Conservation (phyloP, 106 monocot genomes). For the Xerophyta viscosa region DNA sequence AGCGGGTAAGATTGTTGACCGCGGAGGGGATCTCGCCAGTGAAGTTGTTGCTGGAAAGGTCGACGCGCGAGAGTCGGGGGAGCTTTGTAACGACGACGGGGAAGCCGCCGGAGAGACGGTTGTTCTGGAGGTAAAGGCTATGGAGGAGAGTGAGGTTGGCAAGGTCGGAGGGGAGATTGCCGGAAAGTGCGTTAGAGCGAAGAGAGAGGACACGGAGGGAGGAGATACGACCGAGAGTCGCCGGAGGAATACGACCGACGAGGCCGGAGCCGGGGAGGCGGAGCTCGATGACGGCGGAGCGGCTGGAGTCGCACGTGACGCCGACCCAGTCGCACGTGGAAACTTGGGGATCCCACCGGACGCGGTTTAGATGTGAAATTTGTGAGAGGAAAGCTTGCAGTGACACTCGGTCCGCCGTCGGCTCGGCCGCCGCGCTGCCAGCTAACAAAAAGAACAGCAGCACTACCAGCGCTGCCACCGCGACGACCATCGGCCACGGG, state of each 20-base stretch:
- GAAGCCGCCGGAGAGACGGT: slow-evolving; percentile 35
- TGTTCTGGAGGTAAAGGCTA: slow-evolving; percentile 60
- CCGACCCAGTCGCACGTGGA: slow-evolving; percentile 60
- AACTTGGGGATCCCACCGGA: slow-evolving; percentile 33
- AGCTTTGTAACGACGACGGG: slow-evolving; percentile 24
- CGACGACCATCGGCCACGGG: not conserved
- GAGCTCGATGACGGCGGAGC: slow-evolving; percentile 31
- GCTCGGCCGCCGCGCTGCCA: slow-evolving; percentile 11
- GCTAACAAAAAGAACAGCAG: not conserved
- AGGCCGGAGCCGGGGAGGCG: slow-evolving; percentile 71
- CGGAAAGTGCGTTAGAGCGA: slow-evolving; percentile 59
- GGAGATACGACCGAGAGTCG: slow-evolving; percentile 39
- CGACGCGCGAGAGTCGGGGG: slow-evolving; percentile 31
- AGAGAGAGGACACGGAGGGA: slow-evolving; percentile 72
- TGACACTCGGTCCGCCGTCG: slow-evolving; percentile 26
- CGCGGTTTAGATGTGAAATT: slow-evolving; percentile 29
- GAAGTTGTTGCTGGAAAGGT: slow-evolving; percentile 62
- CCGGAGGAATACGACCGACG: slow-evolving; percentile 39
- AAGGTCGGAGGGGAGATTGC: slow-evolving; percentile 50
- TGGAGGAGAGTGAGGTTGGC: slow-evolving; percentile 44
- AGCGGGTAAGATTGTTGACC: slow-evolving; percentile 16
- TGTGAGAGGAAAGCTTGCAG: slow-evolving; percentile 37
- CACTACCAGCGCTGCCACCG: not conserved
- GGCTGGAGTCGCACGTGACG: slow-evolving; percentile 39
- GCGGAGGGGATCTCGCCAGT: slow-evolving; percentile 37